Percentiles rank a stretch among this genome's conserved stretches.
These are phyloP conservation scores for Hippophae gyantsensis DNA, from an alignment of 306 rosid species.

Conservation along the genomic window DNA sequence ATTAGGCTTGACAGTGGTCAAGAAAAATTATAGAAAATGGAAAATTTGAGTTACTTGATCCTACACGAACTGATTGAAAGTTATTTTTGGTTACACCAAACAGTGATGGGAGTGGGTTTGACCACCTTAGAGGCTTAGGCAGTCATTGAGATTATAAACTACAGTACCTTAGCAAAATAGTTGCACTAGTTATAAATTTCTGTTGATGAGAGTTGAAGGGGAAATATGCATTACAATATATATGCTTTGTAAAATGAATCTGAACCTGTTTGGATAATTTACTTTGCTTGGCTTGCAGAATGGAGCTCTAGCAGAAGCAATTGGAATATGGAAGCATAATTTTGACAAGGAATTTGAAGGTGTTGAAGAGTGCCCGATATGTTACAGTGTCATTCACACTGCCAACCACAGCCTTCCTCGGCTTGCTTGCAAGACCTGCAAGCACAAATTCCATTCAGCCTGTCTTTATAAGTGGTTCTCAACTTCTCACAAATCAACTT, in stretches of 20 bases:
- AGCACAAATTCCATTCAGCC: slow-evolving; percentile 93
- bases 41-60: slow-evolving; percentile 5
- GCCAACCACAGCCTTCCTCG: slow-evolving; percentile 82
- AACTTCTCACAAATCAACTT: slow-evolving; percentile 92
- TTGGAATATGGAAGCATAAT: slow-evolving; percentile 85
- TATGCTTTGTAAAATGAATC: background rate
- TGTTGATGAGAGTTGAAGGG: background rate
- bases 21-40: background rate
- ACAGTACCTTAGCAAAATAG: background rate
- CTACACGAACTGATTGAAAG: background rate
- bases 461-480: slow-evolving; percentile 94
- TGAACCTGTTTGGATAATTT: slow-evolving; percentile 7
- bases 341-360: slow-evolving; percentile 98
- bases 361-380: slow-evolving; percentile 94
- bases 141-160: background rate
- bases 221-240: background rate
- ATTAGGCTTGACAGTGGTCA: background rate
- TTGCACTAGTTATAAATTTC: background rate
- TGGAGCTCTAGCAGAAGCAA: slow-evolving; percentile 94
- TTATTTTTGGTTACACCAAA: background rate
- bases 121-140: background rate
- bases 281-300: slow-evolving; percentile 49
- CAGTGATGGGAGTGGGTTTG: background rate
- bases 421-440: slow-evolving; percentile 96
- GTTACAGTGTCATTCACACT: slow-evolving; percentile 94